Evolutionary conservation across 179 eudicot species (phyloP).

Genomic region (Gypsophila paniculata): DNA sequence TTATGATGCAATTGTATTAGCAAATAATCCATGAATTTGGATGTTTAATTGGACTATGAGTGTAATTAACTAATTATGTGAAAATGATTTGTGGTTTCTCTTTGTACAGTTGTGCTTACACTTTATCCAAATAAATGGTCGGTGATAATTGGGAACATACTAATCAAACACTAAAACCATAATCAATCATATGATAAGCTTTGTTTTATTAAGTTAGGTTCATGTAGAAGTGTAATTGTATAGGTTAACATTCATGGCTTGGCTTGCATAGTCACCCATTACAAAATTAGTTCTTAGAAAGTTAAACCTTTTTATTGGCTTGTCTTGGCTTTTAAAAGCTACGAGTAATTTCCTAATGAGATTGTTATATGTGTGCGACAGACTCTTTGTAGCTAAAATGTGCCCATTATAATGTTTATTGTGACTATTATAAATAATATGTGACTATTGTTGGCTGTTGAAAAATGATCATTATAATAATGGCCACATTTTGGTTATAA

Average conservation of each 20-base stretch:
- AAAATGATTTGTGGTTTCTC: conserved; percentile 14
- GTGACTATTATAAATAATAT: too few species aligned
- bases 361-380: too few species aligned
- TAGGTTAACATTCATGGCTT: not conserved
- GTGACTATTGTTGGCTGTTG: too few species aligned
- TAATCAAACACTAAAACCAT: conserved; percentile 18
- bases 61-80: not conserved
- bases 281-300: too few species aligned
- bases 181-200: conserved; percentile 23
- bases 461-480: too few species aligned
- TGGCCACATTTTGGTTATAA: too few species aligned
- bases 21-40: not conserved
- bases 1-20: not conserved
- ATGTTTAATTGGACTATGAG: not conserved
- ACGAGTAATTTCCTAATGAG: too few species aligned
- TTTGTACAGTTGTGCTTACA: conserved; percentile 26
- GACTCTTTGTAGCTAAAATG: too few species aligned
- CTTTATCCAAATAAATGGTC: conserved; percentile 14
- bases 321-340: too few species aligned
- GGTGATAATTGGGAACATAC: conserved; percentile 17
- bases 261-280: too few species aligned
- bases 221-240: conserved; percentile 17
- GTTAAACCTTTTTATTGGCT: too few species aligned
- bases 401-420: too few species aligned
- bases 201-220: conserved; percentile 27